Conservation (phyloP, 805 yeast genomes). For the Candida insectalens region DNA sequence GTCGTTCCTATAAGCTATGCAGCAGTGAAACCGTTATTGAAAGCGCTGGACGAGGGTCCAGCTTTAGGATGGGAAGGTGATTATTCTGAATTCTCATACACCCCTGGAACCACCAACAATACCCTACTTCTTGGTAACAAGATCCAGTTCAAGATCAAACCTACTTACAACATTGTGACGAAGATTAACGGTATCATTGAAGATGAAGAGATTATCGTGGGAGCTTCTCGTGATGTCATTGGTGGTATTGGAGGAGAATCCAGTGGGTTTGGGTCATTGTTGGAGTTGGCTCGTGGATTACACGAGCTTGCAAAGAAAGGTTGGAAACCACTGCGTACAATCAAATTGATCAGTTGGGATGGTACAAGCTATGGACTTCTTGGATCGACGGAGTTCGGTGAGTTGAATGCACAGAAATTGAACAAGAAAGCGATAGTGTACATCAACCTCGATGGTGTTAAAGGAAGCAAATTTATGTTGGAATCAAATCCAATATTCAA, state of each 20-base stretch:
- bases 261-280: conserved; percentile 36
- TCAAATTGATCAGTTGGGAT: conserved; percentile 32
- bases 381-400: conserved; percentile 51
- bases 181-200: conserved; percentile 47
- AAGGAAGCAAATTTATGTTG: conserved; percentile 39
- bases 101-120: conserved; percentile 34
- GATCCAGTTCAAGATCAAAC: conserved; percentile 32
- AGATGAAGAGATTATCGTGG: conserved; percentile 45
- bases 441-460: conserved; percentile 43
- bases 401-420: conserved; percentile 31
- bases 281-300: conserved; percentile 46
- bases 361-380: conserved; percentile 39
- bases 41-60: conserved; percentile 29
- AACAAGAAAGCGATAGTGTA: conserved; percentile 37
- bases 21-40: conserved; percentile 33
- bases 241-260: conserved; percentile 45
- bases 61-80: conserved; percentile 30
- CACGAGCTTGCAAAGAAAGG: conserved; percentile 35
- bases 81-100: conserved; percentile 32
- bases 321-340: conserved; percentile 32
- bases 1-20: conserved; percentile 39
- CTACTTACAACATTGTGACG: conserved; percentile 39
- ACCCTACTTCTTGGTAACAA: conserved; percentile 30
- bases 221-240: conserved; percentile 43
- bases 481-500: conserved; percentile 50